Evolutionary conservation across 2,329 filamentous ascomycete genomes (phyloP).

Genomic region (Verticillium tricorpus): DNA sequence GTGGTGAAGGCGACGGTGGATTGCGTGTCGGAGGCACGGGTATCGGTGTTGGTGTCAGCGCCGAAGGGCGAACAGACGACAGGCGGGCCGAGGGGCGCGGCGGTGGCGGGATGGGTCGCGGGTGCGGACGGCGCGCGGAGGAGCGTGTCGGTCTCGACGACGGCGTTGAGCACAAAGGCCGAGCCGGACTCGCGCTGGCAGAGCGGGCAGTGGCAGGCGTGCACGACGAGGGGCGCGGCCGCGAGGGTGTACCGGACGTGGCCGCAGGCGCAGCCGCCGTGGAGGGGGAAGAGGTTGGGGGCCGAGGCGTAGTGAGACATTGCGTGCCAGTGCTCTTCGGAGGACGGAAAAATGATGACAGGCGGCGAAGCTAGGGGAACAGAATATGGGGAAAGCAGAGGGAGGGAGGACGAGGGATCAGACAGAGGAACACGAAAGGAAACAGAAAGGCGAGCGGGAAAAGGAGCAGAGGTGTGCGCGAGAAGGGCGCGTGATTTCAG

Average conservation of each 20-base stretch:
- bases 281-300: constrained; percentile 17
- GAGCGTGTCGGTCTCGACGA: constrained; percentile 34
- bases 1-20: constrained; percentile 19
- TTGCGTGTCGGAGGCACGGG: neutral
- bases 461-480: neutral
- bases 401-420: neutral
- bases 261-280: constrained; percentile 60
- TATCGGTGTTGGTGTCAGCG: neutral
- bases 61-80: constrained; percentile 2
- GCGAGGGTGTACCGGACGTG: constrained; percentile 64
- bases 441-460: neutral
- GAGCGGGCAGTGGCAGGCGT: constrained; percentile 42
- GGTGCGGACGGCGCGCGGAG: constrained; percentile 21
- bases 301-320: constrained; percentile 8
- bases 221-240: constrained; percentile 42
- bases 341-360: neutral
- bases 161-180: constrained; percentile 33
- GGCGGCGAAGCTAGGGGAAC: too few species aligned
- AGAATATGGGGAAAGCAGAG: neutral
- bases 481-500: neutral
- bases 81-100: constrained; percentile 4
- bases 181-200: constrained; percentile 41
- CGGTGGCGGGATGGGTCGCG: constrained; percentile 16
- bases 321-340: neutral
- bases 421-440: neutral